Base-by-base conservation (phyloP, 2,329 filamentous ascomycete species). In the Sphaerulina musiva region DNA sequence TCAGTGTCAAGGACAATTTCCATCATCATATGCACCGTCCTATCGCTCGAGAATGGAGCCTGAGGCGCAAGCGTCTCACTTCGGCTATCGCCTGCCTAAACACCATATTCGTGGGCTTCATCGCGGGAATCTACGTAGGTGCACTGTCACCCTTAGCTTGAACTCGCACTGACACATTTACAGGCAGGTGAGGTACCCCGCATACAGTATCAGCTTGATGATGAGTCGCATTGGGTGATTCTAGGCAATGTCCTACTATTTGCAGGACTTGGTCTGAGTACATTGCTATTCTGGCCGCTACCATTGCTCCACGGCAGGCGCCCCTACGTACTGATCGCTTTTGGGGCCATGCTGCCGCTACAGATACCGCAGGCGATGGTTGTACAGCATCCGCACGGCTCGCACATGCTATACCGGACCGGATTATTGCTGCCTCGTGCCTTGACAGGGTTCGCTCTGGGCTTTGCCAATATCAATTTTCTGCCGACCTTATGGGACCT, bases 391-490 rank as follows among this genome's bases (percentile, higher is more conserved):
- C 77, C 74, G 53, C 75, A 84, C 57, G 78, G 80, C 7, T 82
- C 81, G 3, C 76, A 78, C 10, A 65, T 73, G 20, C 73, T 72
- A 17, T 89, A 81, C 75, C 77, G 80, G 62, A 74, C 78, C 50
- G 77, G 81, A 31, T 73, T 91, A 3, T 75, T 91, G 2, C 69
- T 82, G 5, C 79, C 84, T 4, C 78, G 87, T 47, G 78, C 78
- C 1, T 64, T 86, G 45, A 86, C 87, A 69, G 87, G 87, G 0
- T 72, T 84, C 34, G 79, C 80, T 17, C 77, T 91, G 8, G 87
- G 87, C 0, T 86, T 91, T 64, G 84, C 84, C 12, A 87, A 85
- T 65, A 86, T 91, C 75, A 91, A 90, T 64, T 86, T 86, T 60
- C 78, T 87, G 61, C 80, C 83, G 0, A 84, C 82, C 1, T 72